These are phyloP conservation scores for Lentinula boryana DNA, from an alignment of 768 basidiomycete genomes.

Conservation along the genomic window DNA sequence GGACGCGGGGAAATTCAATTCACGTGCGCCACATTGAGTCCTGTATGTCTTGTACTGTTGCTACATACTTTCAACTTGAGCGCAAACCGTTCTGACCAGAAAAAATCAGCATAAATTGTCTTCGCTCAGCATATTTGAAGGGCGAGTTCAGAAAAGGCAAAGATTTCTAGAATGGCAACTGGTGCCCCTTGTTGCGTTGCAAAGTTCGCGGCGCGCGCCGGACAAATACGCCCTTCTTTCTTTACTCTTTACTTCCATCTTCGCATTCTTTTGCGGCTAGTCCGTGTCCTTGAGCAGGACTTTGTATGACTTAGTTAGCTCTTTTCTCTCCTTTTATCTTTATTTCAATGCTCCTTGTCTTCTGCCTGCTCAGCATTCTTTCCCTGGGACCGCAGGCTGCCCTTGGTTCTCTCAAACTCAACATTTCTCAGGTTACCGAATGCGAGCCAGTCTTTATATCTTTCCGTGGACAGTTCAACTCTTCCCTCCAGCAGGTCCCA, in stretches of 20 bases:
- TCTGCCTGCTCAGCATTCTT: conserved; percentile 25
- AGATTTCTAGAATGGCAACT: too few relatives aligned
- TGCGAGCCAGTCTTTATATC: conserved; percentile 44
- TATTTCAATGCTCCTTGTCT: conserved; percentile 19
- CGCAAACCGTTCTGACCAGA: too few relatives aligned
- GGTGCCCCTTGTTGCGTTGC: background rate
- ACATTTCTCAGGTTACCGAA: conserved; percentile 40
- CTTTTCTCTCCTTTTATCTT: conserved; percentile 9
- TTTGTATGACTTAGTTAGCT: conserved; percentile 15
- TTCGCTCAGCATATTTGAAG: too few relatives aligned
- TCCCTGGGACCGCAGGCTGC: conserved; percentile 35
- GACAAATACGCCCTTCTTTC: conserved; percentile 9
- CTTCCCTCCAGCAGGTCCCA: conserved; percentile 27
- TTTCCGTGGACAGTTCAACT: conserved; percentile 32
- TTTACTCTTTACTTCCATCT: conserved; percentile 19
- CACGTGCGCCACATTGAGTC: background rate
- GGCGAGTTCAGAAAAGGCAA: too few relatives aligned
- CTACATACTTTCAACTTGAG: too few relatives aligned
- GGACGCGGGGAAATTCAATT: background rate
- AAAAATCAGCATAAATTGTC: too few relatives aligned
- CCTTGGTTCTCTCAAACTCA: conserved; percentile 28
- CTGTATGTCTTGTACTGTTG: too few relatives aligned
- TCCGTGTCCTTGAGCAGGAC: conserved; percentile 21
- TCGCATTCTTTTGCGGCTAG: conserved; percentile 24
- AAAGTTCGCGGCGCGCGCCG: conserved; percentile 9